These are phyloP conservation scores for Eucalyptus pumila DNA, from an alignment of 345 rosid genomes.

Conservation along the genomic window DNA sequence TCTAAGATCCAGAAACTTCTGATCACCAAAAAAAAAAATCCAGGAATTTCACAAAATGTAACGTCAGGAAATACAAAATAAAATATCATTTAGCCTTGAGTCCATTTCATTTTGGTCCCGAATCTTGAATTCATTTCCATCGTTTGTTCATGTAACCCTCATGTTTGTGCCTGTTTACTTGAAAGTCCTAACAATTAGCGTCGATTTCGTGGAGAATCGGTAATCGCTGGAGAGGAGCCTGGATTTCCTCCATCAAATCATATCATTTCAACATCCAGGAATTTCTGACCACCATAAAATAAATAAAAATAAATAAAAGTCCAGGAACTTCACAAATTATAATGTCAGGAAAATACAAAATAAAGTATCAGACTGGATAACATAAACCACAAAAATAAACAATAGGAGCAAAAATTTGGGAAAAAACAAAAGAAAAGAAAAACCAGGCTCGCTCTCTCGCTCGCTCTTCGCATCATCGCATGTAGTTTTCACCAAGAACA, in stretches of 20 bases:
- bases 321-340: background rate
- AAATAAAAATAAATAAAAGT: too few relatives aligned
- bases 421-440: background rate
- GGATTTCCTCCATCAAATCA: background rate
- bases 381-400: background rate
- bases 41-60: too few relatives aligned
- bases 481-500: background rate
- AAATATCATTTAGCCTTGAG: too few relatives aligned
- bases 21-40: too few relatives aligned
- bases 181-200: background rate
- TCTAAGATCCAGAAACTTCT: too few relatives aligned
- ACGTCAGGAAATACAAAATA: too few relatives aligned
- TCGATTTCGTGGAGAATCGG: background rate
- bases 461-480: background rate
- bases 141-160: too few relatives aligned
- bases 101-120: too few relatives aligned
- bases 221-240: background rate
- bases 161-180: too few relatives aligned
- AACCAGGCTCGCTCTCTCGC: background rate
- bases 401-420: background rate
- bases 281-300: background rate
- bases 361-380: background rate
- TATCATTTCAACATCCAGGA: background rate
- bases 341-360: background rate
- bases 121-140: too few relatives aligned